phyloP scores from a whole-genome alignment of 768 basidiomycete species.

The Leccinellum luteum region DNA sequence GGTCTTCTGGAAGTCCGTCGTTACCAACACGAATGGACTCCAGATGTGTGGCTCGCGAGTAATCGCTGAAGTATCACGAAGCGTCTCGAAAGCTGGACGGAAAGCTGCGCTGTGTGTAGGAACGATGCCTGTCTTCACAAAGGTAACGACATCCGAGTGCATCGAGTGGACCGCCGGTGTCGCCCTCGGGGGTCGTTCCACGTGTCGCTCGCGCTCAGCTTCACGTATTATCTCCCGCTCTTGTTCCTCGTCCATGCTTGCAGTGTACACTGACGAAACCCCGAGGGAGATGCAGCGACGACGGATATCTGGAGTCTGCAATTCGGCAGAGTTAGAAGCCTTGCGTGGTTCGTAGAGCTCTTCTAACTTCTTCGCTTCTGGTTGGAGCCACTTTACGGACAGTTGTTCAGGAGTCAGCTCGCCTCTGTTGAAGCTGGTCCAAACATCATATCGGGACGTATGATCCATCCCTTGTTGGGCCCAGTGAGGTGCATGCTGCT shows the following conservation, averaged over 20 bases:
- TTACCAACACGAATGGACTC: neutral
- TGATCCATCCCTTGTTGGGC: neutral
- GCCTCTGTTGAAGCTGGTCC: neutral
- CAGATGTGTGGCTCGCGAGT: neutral
- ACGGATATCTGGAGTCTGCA: neutral
- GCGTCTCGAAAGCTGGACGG: neutral
- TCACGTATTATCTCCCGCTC: constrained; percentile 45
- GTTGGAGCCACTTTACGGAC: neutral
- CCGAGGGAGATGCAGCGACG: neutral
- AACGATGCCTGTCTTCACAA: neutral
- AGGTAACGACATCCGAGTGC: neutral
- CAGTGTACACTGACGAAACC: neutral
- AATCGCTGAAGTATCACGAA: neutral
- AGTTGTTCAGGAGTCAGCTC: neutral
- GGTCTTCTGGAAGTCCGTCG: constrained; percentile 1
- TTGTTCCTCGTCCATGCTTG: constrained; percentile 41
- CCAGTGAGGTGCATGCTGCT: neutral
- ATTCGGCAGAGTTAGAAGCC: neutral
- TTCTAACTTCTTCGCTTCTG: neutral
- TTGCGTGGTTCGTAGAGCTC: neutral
- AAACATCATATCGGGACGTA: neutral
- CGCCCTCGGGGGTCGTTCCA: neutral
- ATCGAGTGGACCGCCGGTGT: neutral
- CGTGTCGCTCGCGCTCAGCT: neutral
- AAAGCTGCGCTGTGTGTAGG: neutral